These are phyloP conservation scores for Oryza meridionalis DNA, from an alignment of 176 grass and related monocot genomes.

Conservation along the genomic window DNA sequence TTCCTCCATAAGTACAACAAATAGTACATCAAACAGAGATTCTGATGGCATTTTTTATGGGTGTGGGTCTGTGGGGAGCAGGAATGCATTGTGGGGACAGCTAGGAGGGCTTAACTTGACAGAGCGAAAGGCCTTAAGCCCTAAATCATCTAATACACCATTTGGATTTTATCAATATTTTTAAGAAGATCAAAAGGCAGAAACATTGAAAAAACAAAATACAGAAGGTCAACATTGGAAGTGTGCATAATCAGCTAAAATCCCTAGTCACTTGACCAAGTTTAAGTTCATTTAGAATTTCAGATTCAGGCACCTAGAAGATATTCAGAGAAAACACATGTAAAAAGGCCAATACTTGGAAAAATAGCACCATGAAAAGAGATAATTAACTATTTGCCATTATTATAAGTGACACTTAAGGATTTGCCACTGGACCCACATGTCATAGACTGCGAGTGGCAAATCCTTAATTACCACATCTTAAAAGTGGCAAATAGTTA, in stretches of 20 bases:
- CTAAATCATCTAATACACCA: conserved; percentile 7
- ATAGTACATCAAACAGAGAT: neutral
- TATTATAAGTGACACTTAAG: too few species aligned
- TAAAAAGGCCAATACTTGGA: conserved; percentile 5
- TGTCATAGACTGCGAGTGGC: too few species aligned
- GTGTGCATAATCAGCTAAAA: conserved; percentile 12
- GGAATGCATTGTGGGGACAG: neutral
- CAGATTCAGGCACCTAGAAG: neutral
- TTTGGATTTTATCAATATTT: neutral
- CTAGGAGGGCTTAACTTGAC: neutral
- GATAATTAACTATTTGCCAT: too few species aligned
- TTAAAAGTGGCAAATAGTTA: too few species aligned
- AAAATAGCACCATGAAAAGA: conserved; percentile 18
- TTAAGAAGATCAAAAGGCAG: neutral
- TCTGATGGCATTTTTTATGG: neutral
- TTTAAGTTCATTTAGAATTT: conserved; percentile 29
- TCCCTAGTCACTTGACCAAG: neutral
- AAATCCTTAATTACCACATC: too few species aligned
- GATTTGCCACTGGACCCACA: too few species aligned
- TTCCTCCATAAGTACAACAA: neutral
- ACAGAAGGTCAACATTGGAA: conserved; percentile 10
- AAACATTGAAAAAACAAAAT: conserved; percentile 7
- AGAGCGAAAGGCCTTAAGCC: neutral
- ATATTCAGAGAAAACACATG: conserved; percentile 1
- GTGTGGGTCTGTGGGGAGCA: neutral